Evolutionary conservation across 2,329 filamentous ascomycete species (phyloP).

Genomic region (Chlorencoelia australis): DNA sequence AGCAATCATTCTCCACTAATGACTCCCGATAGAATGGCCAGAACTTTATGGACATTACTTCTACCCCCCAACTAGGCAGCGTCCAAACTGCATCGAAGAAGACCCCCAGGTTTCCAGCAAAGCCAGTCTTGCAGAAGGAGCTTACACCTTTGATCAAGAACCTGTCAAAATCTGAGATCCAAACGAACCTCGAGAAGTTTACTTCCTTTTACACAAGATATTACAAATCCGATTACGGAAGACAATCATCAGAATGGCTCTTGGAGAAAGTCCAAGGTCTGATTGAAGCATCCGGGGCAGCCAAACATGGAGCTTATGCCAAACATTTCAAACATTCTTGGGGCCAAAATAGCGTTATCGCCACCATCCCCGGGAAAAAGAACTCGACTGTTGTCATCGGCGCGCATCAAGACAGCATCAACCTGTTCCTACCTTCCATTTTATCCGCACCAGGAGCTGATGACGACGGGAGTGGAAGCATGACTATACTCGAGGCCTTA

Average conservation of each 20-base stretch:
- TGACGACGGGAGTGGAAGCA: constrained; percentile 85
- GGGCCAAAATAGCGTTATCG: constrained; percentile 86
- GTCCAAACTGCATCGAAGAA: constrained; percentile 34
- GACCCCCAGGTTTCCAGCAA: constrained; percentile 52
- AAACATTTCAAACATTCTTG: constrained; percentile 72
- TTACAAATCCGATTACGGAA: constrained; percentile 69
- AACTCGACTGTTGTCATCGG: constrained; percentile 82
- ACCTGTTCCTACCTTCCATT: constrained; percentile 76
- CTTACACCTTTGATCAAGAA: constrained; percentile 57
- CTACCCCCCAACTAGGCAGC: constrained; percentile 54
- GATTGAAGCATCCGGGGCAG: constrained; percentile 60
- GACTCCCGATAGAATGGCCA: constrained; percentile 64
- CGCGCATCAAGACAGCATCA: constrained; percentile 92
- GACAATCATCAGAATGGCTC: constrained; percentile 82
- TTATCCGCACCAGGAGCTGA: constrained; percentile 87
- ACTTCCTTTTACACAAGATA: constrained; percentile 74
- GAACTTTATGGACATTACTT: constrained; percentile 92
- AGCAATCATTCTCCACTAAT: too few species aligned
- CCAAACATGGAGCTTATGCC: constrained; percentile 54
- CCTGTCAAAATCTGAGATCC: constrained; percentile 68
- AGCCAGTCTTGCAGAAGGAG: constrained; percentile 53
- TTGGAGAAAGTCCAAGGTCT: constrained; percentile 63
- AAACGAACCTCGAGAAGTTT: constrained; percentile 65
- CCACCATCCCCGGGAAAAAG: constrained; percentile 76
- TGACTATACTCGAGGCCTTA: constrained; percentile 89